Conservation (phyloP, 2,329 filamentous ascomycete species). For the Atkinsonella hypoxylon region DNA sequence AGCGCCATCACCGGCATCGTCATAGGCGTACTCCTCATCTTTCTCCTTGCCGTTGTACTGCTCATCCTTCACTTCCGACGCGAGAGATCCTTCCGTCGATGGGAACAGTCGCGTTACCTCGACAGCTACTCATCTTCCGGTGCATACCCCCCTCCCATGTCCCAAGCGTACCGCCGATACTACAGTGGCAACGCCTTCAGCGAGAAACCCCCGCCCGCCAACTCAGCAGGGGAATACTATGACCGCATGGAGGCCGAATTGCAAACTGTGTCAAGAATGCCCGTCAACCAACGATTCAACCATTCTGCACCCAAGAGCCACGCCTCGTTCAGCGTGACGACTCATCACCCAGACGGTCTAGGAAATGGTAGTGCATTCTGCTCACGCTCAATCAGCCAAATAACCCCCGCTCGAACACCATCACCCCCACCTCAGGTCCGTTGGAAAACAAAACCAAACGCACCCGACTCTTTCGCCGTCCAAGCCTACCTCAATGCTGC, state of each 20-base stretch:
- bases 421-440: background rate
- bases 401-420: background rate
- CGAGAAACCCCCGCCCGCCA: slow-evolving; percentile 13
- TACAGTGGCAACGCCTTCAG: slow-evolving; percentile 12
- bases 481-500: background rate
- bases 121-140: slow-evolving; percentile 11
- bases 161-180: slow-evolving; percentile 11
- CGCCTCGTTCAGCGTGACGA: slow-evolving; percentile 16
- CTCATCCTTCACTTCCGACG: slow-evolving; percentile 36
- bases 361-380: background rate
- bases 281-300: background rate
- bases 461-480: background rate
- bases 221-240: slow-evolving; percentile 28
- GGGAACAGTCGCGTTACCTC: slow-evolving; percentile 7
- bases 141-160: slow-evolving; percentile 13
- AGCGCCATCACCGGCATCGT: slow-evolving; percentile 44
- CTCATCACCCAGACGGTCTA: background rate
- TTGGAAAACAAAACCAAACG: background rate
- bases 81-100: slow-evolving; percentile 23
- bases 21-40: slow-evolving; percentile 30
- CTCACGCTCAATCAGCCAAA: background rate
- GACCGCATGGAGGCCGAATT: slow-evolving; percentile 23
- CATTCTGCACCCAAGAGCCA: slow-evolving; percentile 4
- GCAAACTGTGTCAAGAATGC: background rate
- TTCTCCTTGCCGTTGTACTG: slow-evolving; percentile 30